Conservation (phyloP, 495 filamentous ascomycete species). For the Neurospora discreta region DNA sequence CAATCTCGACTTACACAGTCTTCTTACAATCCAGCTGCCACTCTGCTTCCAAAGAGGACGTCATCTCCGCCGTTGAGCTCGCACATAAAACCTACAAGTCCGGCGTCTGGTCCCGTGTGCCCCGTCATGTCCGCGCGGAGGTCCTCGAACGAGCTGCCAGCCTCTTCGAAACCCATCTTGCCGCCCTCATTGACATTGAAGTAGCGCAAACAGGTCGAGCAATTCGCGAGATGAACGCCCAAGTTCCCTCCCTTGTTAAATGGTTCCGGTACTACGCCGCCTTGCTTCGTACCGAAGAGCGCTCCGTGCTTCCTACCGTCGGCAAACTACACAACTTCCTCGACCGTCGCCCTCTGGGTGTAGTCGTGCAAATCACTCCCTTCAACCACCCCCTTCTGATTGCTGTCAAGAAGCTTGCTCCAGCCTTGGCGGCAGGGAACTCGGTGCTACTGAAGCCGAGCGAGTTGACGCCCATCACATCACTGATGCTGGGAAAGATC, state of each 20-base stretch:
- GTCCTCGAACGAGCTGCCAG: slow-evolving; percentile 46
- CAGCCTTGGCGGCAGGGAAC: slow-evolving; percentile 52
- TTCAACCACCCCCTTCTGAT: slow-evolving; percentile 57
- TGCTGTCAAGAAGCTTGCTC: slow-evolving; percentile 51
- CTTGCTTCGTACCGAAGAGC: slow-evolving; percentile 47
- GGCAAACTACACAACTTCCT: slow-evolving; percentile 53
- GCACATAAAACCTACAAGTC: slow-evolving; percentile 39
- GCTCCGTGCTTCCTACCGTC: slow-evolving; percentile 46
- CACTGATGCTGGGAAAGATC: slow-evolving; percentile 39
- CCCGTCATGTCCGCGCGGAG: slow-evolving; percentile 40
- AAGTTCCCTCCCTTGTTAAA: slow-evolving; percentile 48
- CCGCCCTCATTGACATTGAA: slow-evolving; percentile 44
- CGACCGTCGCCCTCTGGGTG: slow-evolving; percentile 48
- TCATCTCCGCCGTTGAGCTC: slow-evolving; percentile 32
- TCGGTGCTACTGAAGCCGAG: slow-evolving; percentile 51
- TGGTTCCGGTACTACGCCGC: slow-evolving; percentile 58
- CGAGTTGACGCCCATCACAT: slow-evolving; percentile 48
- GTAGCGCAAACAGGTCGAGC: slow-evolving; percentile 51
- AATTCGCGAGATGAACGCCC: slow-evolving; percentile 54
- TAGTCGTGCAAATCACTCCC: slow-evolving; percentile 53
- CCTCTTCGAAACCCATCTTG: slow-evolving; percentile 37
- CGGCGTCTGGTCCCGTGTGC: slow-evolving; percentile 47
- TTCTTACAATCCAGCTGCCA: slow-evolving; percentile 30
- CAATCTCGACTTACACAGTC: slow-evolving; percentile 5
- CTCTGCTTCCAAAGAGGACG: slow-evolving; percentile 37